These are phyloP conservation scores for Aspergillus sp. DNA, from an alignment of 2,329 filamentous ascomycete genomes.

Conservation along the genomic window DNA sequence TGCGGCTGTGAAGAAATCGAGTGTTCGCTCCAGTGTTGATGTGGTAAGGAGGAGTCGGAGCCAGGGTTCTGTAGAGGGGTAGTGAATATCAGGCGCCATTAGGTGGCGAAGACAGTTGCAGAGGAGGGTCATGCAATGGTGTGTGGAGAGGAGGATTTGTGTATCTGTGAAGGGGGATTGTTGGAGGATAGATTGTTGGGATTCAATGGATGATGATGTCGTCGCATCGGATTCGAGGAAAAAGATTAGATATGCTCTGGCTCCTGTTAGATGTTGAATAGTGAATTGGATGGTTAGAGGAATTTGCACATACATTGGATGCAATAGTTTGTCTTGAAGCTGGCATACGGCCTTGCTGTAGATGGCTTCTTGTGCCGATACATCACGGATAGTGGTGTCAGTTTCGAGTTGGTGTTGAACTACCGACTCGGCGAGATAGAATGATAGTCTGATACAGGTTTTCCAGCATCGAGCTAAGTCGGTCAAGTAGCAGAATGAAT, in stretches of 20 bases:
- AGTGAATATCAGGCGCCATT: conserved; percentile 19
- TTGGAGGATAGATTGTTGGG: conserved; percentile 17
- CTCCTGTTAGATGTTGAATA: background rate
- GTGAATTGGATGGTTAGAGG: background rate
- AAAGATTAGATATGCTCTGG: conserved; percentile 18
- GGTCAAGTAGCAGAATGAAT: conserved; percentile 20
- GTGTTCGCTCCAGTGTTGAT: conserved; percentile 18
- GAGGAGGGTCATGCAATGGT: conserved; percentile 21
- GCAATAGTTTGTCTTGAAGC: conserved; percentile 16
- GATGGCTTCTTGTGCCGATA: conserved; percentile 18
- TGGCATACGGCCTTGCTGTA: conserved; percentile 17
- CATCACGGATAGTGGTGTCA: conserved; percentile 13
- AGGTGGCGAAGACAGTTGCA: conserved; percentile 17
- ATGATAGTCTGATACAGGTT: conserved; percentile 21
- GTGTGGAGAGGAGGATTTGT: conserved; percentile 16
- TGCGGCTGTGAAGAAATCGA: conserved; percentile 16
- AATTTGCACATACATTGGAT: conserved; percentile 12
- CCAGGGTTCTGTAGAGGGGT: conserved; percentile 17
- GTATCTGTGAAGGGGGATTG: conserved; percentile 17
- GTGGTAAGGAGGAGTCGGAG: conserved; percentile 20
- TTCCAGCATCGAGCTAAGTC: conserved; percentile 20
- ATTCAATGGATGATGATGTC: conserved; percentile 4
- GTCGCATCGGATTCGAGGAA: conserved; percentile 18
- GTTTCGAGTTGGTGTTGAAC: conserved; percentile 17
- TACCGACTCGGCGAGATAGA: conserved; percentile 17